Conservation (phyloP, 179 eudicot species). For the Sideroxylon spinosum region DNA sequence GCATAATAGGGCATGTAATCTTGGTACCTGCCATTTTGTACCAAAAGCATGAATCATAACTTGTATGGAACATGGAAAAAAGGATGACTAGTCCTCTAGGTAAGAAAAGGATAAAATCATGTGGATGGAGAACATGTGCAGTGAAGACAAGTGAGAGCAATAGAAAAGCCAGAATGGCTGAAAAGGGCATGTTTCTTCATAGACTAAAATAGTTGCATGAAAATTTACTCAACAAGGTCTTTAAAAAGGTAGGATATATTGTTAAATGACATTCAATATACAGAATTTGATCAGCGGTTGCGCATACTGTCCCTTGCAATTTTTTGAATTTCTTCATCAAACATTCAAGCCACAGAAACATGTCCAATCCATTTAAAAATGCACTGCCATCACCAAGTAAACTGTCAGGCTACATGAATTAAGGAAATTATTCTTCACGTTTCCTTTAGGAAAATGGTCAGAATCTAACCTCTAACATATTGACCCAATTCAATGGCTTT, state of each 20-base stretch:
- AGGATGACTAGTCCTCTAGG: not conserved
- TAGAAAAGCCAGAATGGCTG: not conserved
- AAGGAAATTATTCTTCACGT: not conserved
- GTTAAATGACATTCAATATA: not conserved
- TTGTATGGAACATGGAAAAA: not conserved
- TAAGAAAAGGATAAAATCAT: not conserved
- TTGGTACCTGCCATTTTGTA: not conserved
- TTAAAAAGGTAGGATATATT: not conserved
- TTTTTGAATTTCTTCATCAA: not conserved
- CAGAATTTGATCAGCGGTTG: not conserved
- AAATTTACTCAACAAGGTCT: not conserved
- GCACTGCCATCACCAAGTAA: conserved; percentile 6
- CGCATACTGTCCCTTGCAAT: not conserved
- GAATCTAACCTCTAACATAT: not conserved
- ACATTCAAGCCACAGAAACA: not conserved
- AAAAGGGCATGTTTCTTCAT: not conserved
- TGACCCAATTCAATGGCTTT: not conserved
- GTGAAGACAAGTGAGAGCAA: not conserved
- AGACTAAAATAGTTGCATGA: not conserved
- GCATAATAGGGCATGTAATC: not conserved
- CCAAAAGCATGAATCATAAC: not conserved
- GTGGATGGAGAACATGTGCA: not conserved
- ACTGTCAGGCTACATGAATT: not conserved
- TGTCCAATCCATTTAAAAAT: not conserved
- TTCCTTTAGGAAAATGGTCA: not conserved